A percentile compares a stretch with the other conserved stretches of the same genome.
phyloP scores from a whole-genome alignment of 108 stramenopile species.

The Chaetoceros muelleri region DNA sequence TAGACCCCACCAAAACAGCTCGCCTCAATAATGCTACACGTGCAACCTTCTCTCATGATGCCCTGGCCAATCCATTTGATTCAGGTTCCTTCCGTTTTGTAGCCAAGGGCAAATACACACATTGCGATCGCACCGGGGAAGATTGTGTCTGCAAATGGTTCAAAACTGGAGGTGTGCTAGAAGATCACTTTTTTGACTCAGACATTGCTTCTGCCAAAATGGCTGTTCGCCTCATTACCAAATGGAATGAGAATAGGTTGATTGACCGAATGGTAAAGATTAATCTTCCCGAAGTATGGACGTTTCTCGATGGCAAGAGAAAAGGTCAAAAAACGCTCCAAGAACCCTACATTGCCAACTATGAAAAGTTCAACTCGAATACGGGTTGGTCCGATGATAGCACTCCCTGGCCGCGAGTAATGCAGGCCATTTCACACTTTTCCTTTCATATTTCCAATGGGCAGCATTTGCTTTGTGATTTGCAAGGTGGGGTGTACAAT shows the following conservation, averaged over 20 bases:
- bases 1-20: too few relatives aligned
- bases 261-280: constrained; percentile 22
- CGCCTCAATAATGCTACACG: constrained; percentile 13
- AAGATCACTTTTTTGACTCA: constrained; percentile 15
- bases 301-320: constrained; percentile 1
- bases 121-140: constrained; percentile 16
- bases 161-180: constrained; percentile 25
- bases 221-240: constrained; percentile 13
- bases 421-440: constrained; percentile 39
- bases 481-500: constrained; percentile 37
- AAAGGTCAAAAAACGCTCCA: constrained; percentile 22
- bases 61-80: constrained; percentile 22
- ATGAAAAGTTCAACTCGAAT: constrained; percentile 47
- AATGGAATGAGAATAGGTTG: constrained; percentile 25
- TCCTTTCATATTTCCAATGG: constrained; percentile 35
- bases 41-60: constrained; percentile 13
- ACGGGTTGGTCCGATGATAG: constrained; percentile 26
- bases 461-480: constrained; percentile 29
- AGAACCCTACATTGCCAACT: constrained; percentile 32
- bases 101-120: constrained; percentile 21
- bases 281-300: constrained; percentile 29
- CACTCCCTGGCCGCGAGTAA: constrained; percentile 23
- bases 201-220: constrained; percentile 22
- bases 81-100: constrained; percentile 28
- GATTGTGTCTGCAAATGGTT: constrained; percentile 35